phyloP scores from a whole-genome alignment of 805 yeast genomes.

The Candida sanyiensis region DNA sequence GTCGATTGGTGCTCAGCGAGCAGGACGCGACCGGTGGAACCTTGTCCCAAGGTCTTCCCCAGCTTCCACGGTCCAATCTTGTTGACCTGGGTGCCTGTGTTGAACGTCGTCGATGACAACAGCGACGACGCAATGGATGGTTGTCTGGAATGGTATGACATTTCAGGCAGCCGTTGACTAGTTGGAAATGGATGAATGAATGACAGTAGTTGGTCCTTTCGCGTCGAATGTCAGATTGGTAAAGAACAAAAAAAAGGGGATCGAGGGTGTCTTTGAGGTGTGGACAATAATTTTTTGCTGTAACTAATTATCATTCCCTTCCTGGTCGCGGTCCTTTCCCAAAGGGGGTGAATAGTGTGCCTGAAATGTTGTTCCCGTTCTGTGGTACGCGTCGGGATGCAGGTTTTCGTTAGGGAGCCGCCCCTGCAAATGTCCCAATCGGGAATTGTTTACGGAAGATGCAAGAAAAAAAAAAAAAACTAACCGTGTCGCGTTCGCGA shows the following conservation, averaged over 20 bases:
- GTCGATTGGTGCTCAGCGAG: conserved; percentile 63
- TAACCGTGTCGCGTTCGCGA: too few relatives aligned
- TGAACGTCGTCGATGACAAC: conserved; percentile 39
- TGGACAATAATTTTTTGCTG: conserved; percentile 1
- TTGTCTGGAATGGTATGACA: conserved; percentile 43
- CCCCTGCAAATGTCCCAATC: conserved; percentile 1
- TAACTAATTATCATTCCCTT: conserved; percentile 2
- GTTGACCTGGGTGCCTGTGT: conserved; percentile 34
- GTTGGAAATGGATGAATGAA: conserved; percentile 5
- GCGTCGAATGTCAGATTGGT: too few relatives aligned
- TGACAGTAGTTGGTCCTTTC: conserved; percentile 12
- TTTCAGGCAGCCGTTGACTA: conserved; percentile 19
- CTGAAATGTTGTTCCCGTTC: too few relatives aligned
- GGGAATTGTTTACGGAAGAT: too few relatives aligned
- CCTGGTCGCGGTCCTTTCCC: too few relatives aligned
- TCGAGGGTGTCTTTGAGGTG: not conserved
- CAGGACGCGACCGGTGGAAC: conserved; percentile 77
- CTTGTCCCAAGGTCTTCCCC: conserved; percentile 75
- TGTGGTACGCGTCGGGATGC: not conserved
- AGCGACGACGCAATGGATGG: conserved; percentile 54
- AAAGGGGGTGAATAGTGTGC: not conserved
- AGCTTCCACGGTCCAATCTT: conserved; percentile 78
- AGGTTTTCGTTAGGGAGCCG: not conserved
- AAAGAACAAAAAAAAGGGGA: not conserved
- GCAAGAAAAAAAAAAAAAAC: too few relatives aligned